Percentiles rank a stretch among this genome's conserved stretches.
These are phyloP conservation scores for Pyrrhoderma noxium DNA, from an alignment of 1,284 basidiomycete species.

Conservation along the genomic window DNA sequence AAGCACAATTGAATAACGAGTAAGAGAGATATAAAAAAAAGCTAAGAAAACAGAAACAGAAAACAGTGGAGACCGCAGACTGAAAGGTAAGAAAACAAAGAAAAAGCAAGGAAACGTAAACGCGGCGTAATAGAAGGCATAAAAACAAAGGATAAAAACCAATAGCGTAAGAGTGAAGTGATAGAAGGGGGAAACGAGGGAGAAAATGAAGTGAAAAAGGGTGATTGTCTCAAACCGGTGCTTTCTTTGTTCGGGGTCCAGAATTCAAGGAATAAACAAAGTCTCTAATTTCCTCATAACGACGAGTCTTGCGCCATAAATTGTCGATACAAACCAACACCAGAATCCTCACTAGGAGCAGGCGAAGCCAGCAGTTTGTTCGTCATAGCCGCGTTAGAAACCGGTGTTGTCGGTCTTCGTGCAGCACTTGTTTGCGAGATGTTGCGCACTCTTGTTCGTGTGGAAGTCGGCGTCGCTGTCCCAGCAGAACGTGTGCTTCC, in stretches of 20 bases:
- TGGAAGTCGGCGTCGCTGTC: constrained; percentile 32
- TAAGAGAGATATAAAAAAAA: not conserved
- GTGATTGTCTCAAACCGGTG: constrained; percentile 24
- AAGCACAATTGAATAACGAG: constrained; percentile 3
- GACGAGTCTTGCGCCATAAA: constrained; percentile 67
- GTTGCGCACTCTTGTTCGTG: constrained; percentile 52
- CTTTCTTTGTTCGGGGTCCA: constrained; percentile 17
- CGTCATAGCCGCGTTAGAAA: constrained; percentile 19
- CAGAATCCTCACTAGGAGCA: constrained; percentile 77
- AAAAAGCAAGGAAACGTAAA: constrained; percentile 14
- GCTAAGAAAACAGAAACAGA: not conserved
- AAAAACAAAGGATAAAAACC: too few species aligned
- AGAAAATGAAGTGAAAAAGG: constrained; percentile 13
- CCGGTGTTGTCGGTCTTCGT: constrained; percentile 32
- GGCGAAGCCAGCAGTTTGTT: constrained; percentile 58
- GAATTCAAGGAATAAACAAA: too few species aligned
- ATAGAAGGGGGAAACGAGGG: constrained; percentile 16
- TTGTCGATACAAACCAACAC: constrained; percentile 72
- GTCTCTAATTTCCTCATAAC: not conserved
- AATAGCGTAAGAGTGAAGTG: too few species aligned
- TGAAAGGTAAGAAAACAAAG: constrained; percentile 15
- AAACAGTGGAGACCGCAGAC: constrained; percentile 23
- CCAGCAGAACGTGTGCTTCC: constrained; percentile 44
- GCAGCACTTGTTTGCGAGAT: constrained; percentile 58
- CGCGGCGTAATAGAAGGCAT: too few species aligned